Percentiles rank a stretch among this genome's conserved stretches.
Conservation (phyloP, 805 yeast genomes). For the Saccharomycopsis vini region DNA sequence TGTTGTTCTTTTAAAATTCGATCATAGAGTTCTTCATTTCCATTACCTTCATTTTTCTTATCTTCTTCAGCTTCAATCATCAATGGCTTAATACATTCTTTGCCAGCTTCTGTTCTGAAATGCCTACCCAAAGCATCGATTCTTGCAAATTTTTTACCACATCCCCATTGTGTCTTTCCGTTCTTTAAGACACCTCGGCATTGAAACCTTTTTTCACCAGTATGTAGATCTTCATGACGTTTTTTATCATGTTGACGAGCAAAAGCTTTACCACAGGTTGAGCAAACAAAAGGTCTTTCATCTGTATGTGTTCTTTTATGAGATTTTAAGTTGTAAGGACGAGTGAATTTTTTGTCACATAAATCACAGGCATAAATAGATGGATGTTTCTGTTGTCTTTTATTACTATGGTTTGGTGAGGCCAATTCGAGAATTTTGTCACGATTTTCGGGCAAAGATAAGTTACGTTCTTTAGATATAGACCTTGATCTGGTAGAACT, state of each 20-base stretch:
- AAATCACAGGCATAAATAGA: constrained; percentile 68
- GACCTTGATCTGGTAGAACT: constrained; percentile 29
- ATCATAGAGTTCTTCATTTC: constrained; percentile 7
- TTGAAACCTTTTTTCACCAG: constrained; percentile 66
- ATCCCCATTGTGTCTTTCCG: constrained; percentile 59
- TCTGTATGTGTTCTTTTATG: constrained; percentile 87
- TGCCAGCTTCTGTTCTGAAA: constrained; percentile 72
- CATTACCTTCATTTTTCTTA: background rate
- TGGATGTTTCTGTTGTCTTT: constrained; percentile 62
- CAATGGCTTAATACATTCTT: constrained; percentile 58
- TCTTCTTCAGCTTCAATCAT: constrained; percentile 45
- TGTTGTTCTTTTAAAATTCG: constrained; percentile 8
- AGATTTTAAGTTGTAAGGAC: constrained; percentile 88
- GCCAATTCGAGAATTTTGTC: constrained; percentile 63
- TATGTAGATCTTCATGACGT: constrained; percentile 67
- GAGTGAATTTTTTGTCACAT: constrained; percentile 80
- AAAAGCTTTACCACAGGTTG: constrained; percentile 71
- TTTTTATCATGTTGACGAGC: constrained; percentile 73
- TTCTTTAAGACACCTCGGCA: constrained; percentile 58
- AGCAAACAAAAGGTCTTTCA: constrained; percentile 69
- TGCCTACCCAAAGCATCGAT: constrained; percentile 75
- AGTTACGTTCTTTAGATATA: constrained; percentile 20
- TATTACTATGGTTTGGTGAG: constrained; percentile 42
- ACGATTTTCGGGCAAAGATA: constrained; percentile 8
- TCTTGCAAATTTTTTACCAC: constrained; percentile 71